Percentiles rank a stretch among this genome's conserved stretches.
These are phyloP conservation scores for Globomyces pollinis-pini DNA, from an alignment of 192 early-diverging fungal genomes.

Conservation along the genomic window DNA sequence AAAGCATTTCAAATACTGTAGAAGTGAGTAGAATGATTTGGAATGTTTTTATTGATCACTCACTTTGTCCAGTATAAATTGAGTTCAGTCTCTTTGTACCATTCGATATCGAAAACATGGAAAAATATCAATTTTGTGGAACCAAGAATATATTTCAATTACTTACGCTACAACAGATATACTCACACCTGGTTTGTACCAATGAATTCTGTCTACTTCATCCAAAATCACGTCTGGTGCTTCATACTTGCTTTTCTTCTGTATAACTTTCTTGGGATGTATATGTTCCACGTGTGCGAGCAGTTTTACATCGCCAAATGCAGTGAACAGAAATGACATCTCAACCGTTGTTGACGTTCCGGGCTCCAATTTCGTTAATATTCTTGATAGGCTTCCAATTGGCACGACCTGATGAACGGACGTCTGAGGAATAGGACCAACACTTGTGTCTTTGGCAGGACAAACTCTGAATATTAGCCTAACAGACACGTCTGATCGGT, in stretches of 20 bases:
- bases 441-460: neutral
- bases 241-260: slow-evolving; percentile 9
- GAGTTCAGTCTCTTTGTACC: no score
- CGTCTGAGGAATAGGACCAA: neutral
- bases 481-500: neutral
- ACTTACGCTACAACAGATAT: slow-evolving; percentile 1
- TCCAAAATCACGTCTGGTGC: slow-evolving; percentile 3
- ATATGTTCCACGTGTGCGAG: slow-evolving; percentile 8
- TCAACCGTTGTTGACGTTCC: neutral
- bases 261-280: neutral
- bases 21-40: no score
- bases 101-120: no score
- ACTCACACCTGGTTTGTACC: neutral
- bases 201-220: neutral
- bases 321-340: neutral
- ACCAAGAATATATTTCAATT: neutral
- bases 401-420: neutral
- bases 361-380: neutral
- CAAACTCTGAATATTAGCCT: neutral
- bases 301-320: neutral
- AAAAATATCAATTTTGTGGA: no score
- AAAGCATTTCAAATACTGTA: no score
- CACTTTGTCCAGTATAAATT: no score
- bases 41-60: no score
- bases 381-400: neutral